Conservation (phyloP, 768 basidiomycete genomes). For the Boletus coccyginus region DNA sequence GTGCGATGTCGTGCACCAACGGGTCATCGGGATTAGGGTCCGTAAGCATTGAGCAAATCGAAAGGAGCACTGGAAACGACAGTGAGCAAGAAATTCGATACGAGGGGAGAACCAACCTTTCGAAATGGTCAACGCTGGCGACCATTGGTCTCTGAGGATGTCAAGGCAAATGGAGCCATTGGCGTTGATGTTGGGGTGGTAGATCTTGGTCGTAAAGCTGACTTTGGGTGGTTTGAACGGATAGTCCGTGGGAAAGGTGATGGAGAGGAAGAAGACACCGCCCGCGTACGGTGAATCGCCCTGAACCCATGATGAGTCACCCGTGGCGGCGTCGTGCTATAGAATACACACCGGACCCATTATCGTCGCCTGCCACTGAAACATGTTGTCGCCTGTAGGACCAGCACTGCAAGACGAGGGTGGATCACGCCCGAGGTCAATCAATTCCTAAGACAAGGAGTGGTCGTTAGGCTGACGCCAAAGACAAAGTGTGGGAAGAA, state of each 20-base stretch:
- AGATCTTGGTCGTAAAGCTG: constrained; percentile 99
- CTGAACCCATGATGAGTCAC: constrained; percentile 43
- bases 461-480: constrained; percentile 12
- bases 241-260: constrained; percentile 95
- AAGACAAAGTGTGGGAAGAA: background rate
- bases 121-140: constrained; percentile 96
- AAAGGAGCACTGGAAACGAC: constrained; percentile 70
- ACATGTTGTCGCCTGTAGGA: constrained; percentile 97
- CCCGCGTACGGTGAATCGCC: constrained; percentile 98
- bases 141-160: constrained; percentile 99
- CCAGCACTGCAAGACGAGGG: constrained; percentile 99
- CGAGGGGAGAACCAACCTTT: constrained; percentile 64
- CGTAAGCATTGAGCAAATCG: constrained; percentile 99
- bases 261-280: constrained; percentile 98
- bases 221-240: constrained; percentile 99
- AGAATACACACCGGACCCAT: constrained; percentile 87
- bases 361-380: constrained; percentile 99
- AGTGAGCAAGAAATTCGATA: constrained; percentile 1
- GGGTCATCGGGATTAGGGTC: constrained; percentile 99
- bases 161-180: constrained; percentile 99
- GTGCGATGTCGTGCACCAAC: constrained; percentile 96
- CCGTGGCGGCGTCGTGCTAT: constrained; percentile 1
- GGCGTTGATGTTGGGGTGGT: constrained; percentile 99
- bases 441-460: constrained; percentile 72
- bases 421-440: constrained; percentile 99